Evolutionary conservation across 345 rosid species (phyloP).

Genomic region (Citrus australasica): DNA sequence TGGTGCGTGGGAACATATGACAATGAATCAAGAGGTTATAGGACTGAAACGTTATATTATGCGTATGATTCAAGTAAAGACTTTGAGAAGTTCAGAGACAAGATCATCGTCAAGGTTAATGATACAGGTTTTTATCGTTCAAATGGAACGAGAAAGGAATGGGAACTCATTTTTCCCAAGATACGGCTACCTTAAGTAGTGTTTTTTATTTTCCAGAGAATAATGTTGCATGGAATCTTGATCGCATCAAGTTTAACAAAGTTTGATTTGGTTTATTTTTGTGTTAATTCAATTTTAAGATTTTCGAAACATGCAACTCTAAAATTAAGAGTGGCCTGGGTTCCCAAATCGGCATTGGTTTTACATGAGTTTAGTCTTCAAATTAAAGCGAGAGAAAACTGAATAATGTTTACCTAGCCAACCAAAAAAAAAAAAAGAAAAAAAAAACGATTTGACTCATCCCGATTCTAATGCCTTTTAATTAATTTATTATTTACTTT

Average conservation of each 20-base stretch:
- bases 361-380: too few species aligned
- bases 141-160: neutral
- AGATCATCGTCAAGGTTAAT: neutral
- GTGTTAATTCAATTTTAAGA: neutral
- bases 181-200: neutral
- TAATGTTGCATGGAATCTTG: neutral
- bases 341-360: too few species aligned
- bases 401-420: too few species aligned
- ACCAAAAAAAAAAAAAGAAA: too few species aligned
- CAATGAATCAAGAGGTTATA: neutral
- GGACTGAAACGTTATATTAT: neutral
- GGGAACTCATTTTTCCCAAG: neutral
- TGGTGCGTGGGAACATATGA: conserved; percentile 10
- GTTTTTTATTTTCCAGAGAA: neutral
- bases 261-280: neutral
- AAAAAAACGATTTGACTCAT: too few species aligned
- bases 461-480: too few species aligned
- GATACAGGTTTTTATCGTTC: neutral
- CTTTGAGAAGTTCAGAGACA: conserved; percentile 2
- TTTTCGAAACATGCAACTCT: neutral
- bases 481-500: too few species aligned
- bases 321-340: too few species aligned
- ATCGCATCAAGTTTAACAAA: neutral
- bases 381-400: too few species aligned
- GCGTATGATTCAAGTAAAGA: conserved; percentile 14